These are phyloP conservation scores for Sclerotinia minor DNA, from an alignment of 2,329 filamentous ascomycete genomes.

Conservation along the genomic window DNA sequence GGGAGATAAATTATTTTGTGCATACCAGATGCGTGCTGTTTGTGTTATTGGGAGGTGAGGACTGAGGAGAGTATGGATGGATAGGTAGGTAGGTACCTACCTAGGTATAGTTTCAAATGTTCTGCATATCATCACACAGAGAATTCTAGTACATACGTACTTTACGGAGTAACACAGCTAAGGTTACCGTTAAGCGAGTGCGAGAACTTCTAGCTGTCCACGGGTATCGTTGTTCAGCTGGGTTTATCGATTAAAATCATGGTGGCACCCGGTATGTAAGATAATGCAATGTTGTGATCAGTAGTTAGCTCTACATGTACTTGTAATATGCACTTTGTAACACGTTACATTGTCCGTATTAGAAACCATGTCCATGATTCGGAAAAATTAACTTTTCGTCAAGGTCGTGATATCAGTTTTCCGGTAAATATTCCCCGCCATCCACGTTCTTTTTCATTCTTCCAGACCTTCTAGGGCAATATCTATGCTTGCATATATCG, in stretches of 20 bases:
- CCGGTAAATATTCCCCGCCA: constrained; percentile 9
- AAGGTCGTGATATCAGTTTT: background rate
- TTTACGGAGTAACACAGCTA: background rate
- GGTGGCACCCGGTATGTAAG: background rate
- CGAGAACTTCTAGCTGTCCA: background rate
- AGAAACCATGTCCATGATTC: background rate
- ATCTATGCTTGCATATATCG: background rate
- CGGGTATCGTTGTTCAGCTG: background rate
- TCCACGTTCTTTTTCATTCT: constrained; percentile 20
- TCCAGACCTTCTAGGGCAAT: constrained; percentile 6
- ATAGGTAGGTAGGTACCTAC: too few relatives aligned
- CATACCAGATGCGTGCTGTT: background rate
- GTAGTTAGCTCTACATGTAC: background rate
- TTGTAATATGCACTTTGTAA: background rate
- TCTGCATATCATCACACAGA: background rate
- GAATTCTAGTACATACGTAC: constrained; percentile 6
- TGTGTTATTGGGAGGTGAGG: background rate
- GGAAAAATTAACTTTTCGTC: background rate
- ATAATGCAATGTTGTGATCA: constrained; percentile 7
- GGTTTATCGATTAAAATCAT: background rate
- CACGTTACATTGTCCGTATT: background rate
- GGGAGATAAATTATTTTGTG: background rate
- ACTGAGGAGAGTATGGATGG: background rate
- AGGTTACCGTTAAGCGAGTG: background rate
- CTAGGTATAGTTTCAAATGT: background rate